These are phyloP conservation scores for Cynara cardunculus DNA, from an alignment of 129 eudicot species.

Conservation along the genomic window DNA sequence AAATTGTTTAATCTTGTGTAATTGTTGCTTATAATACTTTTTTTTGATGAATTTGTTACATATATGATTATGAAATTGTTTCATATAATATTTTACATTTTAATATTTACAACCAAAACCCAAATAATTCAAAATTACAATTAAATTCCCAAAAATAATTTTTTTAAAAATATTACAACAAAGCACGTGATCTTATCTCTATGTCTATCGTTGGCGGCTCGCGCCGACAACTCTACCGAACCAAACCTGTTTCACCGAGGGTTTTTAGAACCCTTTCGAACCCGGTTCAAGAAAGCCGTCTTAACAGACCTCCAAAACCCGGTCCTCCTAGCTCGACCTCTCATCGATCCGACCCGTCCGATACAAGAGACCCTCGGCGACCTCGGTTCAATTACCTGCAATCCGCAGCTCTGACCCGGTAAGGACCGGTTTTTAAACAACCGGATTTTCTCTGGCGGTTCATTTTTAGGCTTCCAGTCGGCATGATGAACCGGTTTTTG, in stretches of 20 bases:
- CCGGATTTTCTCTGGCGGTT: slow-evolving; percentile 13
- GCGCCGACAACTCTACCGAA: background rate
- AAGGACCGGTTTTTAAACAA: slow-evolving; percentile 48
- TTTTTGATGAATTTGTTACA: too few species aligned
- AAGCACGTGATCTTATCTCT: slow-evolving; percentile 24
- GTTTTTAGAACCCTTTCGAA: background rate
- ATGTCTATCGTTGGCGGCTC: slow-evolving; percentile 14
- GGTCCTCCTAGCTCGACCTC: slow-evolving; percentile 22
- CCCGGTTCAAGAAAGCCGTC: slow-evolving; percentile 29
- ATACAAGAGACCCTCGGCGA: slow-evolving; percentile 60
- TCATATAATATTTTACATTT: background rate
- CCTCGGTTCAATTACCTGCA: slow-evolving; percentile 37
- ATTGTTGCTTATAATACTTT: too few species aligned
- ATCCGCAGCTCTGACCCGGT: slow-evolving; percentile 28
- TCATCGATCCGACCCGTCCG: slow-evolving; percentile 47
- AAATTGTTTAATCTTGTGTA: too few species aligned
- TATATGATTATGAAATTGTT: too few species aligned
- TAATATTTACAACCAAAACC: background rate
- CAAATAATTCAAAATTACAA: background rate
- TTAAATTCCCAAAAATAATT: background rate
- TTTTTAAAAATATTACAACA: background rate
- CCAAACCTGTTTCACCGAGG: background rate
- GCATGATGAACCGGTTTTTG: slow-evolving; percentile 22
- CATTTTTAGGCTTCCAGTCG: slow-evolving; percentile 1
- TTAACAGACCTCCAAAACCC: slow-evolving; percentile 45